Evolutionary conservation across 179 eudicot genomes (phyloP).

Genomic region (Spinacia oleracea): DNA sequence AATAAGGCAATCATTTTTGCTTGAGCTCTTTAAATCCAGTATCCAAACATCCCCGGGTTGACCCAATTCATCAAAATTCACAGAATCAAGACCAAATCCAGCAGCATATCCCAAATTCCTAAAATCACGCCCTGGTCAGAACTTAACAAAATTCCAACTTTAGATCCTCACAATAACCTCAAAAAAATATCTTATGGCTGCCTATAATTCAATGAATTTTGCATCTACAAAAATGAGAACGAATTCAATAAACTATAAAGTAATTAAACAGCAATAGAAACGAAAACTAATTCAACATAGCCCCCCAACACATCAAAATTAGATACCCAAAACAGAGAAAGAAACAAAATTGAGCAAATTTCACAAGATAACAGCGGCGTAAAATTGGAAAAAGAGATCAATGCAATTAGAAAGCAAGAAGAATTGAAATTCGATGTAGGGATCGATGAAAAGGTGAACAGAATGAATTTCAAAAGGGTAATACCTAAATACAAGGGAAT

Average conservation of each 20-base stretch:
- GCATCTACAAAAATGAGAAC: not conserved
- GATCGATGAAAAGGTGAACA: conserved; percentile 10
- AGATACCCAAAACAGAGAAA: not conserved
- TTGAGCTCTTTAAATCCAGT: not conserved
- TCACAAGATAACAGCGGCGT: not conserved
- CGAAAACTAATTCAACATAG: not conserved
- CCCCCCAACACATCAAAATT: not conserved
- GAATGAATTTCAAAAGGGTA: not conserved
- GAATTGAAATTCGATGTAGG: not conserved
- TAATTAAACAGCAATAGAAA: not conserved
- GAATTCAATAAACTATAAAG: not conserved
- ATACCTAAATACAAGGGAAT: conserved; percentile 19
- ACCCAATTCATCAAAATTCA: not conserved
- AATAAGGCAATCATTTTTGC: not conserved
- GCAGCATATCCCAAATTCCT: not conserved
- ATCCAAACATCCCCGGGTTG: not conserved
- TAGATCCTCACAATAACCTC: not conserved
- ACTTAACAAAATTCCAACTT: not conserved
- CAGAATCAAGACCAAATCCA: not conserved
- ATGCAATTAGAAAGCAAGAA: not conserved
- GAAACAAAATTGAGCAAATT: not conserved
- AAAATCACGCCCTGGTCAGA: not conserved
- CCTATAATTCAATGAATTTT: not conserved
- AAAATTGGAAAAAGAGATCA: not conserved
- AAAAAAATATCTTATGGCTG: not conserved